phyloP scores from a whole-genome alignment of 2,329 filamentous ascomycete genomes.

The Ophiostoma triangulosporum region DNA sequence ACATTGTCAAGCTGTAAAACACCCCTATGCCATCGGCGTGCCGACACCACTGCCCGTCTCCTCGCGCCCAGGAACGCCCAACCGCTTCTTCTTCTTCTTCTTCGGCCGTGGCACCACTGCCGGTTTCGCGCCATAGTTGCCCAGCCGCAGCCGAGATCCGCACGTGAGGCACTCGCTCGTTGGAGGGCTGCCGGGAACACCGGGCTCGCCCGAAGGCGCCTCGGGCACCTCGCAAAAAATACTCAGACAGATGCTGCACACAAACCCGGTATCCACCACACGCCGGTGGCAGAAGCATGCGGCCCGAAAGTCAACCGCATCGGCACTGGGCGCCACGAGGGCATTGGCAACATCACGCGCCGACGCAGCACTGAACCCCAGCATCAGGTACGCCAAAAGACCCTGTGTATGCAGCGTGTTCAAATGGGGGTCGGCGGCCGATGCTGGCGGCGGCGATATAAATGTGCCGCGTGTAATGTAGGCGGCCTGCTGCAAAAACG shows the following conservation, averaged over 20 bases:
- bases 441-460: constrained; percentile 26
- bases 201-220: background rate
- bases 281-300: constrained; percentile 93
- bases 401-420: constrained; percentile 43
- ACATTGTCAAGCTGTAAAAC: too few species aligned
- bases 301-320: constrained; percentile 90
- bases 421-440: constrained; percentile 30
- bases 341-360: constrained; percentile 16
- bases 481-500: constrained; percentile 83
- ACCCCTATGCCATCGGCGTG: constrained; percentile 33
- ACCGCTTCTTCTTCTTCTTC: constrained; percentile 60
- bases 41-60: constrained; percentile 46
- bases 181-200: background rate
- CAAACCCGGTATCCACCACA: constrained; percentile 84
- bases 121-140: constrained; percentile 61
- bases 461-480: constrained; percentile 48
- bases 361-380: constrained; percentile 49
- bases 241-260: constrained; percentile 91
- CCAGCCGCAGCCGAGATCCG: constrained; percentile 62
- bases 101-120: constrained; percentile 59
- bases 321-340: constrained; percentile 66
- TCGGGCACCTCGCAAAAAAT: constrained; percentile 64
- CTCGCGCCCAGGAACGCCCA: constrained; percentile 36
- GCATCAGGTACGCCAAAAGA: constrained; percentile 85
- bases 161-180: constrained; percentile 69